phyloP scores from a whole-genome alignment of 2,329 filamentous ascomycete genomes.

The Paecilomyces fulvus region DNA sequence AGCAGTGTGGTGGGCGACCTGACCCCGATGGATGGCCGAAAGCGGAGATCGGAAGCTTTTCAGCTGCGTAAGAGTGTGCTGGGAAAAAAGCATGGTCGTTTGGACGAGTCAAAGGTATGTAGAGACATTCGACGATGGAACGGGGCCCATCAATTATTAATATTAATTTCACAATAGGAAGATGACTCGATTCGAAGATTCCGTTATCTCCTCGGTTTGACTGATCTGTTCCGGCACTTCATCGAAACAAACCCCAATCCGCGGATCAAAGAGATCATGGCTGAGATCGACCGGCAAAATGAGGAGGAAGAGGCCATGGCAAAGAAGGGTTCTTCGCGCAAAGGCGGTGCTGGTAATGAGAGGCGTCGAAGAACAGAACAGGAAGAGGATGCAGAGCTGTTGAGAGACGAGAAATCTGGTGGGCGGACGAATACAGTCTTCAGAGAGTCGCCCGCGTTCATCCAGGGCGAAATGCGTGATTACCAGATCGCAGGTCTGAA shows the following conservation, averaged over 20 bases:
- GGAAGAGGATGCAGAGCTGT: slow-evolving; percentile 87
- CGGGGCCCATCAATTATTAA: not conserved
- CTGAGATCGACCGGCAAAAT: slow-evolving; percentile 90
- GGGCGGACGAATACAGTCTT: slow-evolving; percentile 83
- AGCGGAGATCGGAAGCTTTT: slow-evolving; percentile 76
- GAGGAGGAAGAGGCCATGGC: slow-evolving; percentile 58
- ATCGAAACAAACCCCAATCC: slow-evolving; percentile 97
- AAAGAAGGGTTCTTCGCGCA: slow-evolving; percentile 67
- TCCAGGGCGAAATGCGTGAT: slow-evolving; percentile 84
- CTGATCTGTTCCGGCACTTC: slow-evolving; percentile 96
- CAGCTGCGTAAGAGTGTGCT: slow-evolving; percentile 87
- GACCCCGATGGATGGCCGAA: slow-evolving; percentile 62
- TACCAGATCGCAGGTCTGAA: slow-evolving; percentile 95
- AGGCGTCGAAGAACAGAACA: slow-evolving; percentile 85
- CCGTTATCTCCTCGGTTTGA: slow-evolving; percentile 86
- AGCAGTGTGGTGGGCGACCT: slow-evolving; percentile 79
- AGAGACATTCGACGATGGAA: not conserved
- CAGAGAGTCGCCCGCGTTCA: slow-evolving; percentile 83
- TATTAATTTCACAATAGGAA: slow-evolving; percentile 49
- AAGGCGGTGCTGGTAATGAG: slow-evolving; percentile 73
- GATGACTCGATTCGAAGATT: slow-evolving; percentile 93
- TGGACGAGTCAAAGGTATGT: slow-evolving; percentile 84
- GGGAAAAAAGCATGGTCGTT: slow-evolving; percentile 84
- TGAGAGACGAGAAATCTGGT: slow-evolving; percentile 80
- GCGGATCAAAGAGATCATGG: slow-evolving; percentile 86